phyloP scores from a whole-genome alignment of 345 rosid genomes.

The Syzygium oleosum region DNA sequence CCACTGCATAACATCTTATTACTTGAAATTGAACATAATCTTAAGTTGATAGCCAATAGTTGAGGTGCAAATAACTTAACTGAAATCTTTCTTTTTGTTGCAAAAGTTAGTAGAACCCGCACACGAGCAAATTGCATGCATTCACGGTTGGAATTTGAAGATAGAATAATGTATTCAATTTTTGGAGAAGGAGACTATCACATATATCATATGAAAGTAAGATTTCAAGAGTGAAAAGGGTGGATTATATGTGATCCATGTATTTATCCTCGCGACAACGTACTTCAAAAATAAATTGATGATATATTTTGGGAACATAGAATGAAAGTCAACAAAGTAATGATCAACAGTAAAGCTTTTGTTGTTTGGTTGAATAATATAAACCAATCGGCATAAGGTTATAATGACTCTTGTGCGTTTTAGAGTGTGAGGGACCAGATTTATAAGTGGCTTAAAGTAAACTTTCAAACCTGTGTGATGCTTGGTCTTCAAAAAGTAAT shows the following conservation, averaged over 20 bases:
- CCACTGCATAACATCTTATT: too few relatives aligned
- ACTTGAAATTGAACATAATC: too few relatives aligned
- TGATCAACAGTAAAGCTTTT: not conserved
- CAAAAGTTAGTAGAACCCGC: not conserved
- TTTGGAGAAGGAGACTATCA: too few relatives aligned
- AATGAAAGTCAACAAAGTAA: too few relatives aligned
- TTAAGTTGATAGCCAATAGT: not conserved
- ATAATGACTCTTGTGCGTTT: accelerated
- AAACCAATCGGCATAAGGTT: too few relatives aligned
- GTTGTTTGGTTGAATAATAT: too few relatives aligned
- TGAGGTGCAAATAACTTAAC: not conserved
- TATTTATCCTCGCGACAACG: too few relatives aligned
- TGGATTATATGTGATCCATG: not conserved
- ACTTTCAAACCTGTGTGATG: not conserved
- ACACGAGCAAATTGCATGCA: not conserved
- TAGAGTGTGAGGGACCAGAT: too few relatives aligned
- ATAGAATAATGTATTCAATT: too few relatives aligned
- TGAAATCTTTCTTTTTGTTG: not conserved
- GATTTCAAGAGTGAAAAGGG: not conserved
- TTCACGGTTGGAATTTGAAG: not conserved
- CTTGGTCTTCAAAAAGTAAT: not conserved
- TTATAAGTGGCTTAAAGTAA: not conserved
- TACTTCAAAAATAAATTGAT: too few relatives aligned
- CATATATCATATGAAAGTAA: too few relatives aligned
- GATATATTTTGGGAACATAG: too few relatives aligned